A percentile compares a stretch with the other conserved stretches of the same genome.
Conservation (phyloP, 768 basidiomycete species). For the Tricholoma flavovirens region DNA sequence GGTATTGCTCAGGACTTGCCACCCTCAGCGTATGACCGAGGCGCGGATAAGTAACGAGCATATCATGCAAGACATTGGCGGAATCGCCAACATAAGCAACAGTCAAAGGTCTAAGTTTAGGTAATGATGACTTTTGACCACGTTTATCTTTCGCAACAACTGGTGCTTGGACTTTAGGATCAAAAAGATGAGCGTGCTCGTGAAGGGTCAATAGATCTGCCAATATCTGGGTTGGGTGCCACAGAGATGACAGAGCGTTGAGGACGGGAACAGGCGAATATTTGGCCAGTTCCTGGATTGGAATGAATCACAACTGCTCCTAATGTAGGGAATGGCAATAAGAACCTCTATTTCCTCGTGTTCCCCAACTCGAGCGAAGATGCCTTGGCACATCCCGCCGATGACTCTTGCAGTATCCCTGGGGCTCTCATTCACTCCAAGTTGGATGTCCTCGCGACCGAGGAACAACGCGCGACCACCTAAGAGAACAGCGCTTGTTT, state of each 20-base stretch:
- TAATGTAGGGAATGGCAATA: neutral
- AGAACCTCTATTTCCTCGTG: constrained; percentile 89
- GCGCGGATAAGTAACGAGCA: constrained; percentile 92
- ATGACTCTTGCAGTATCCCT: constrained; percentile 86
- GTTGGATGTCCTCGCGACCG: constrained; percentile 85
- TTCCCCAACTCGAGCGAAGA: constrained; percentile 92
- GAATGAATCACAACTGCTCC: neutral
- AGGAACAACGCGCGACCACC: constrained; percentile 91
- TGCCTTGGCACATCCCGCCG: constrained; percentile 92
- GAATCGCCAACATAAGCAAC: constrained; percentile 93
- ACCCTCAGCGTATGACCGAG: constrained; percentile 83
- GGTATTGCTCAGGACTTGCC: constrained; percentile 74
- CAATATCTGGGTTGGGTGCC: constrained; percentile 95
- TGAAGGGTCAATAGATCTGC: constrained; percentile 90
- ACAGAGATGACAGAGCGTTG: constrained; percentile 92
- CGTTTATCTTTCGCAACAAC: constrained; percentile 16
- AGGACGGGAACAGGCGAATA: constrained; percentile 91
- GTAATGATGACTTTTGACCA: constrained; percentile 21
- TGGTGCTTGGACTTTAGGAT: constrained; percentile 18
- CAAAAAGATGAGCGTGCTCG: constrained; percentile 61
- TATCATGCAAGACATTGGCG: constrained; percentile 93
- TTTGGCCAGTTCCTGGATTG: constrained; percentile 76
- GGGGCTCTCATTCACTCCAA: constrained; percentile 89
- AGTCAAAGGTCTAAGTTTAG: constrained; percentile 70
- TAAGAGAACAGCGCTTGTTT: constrained; percentile 72